Base-by-base conservation (phyloP, 768 basidiomycete species). In the Lactarius deliciosus region DNA sequence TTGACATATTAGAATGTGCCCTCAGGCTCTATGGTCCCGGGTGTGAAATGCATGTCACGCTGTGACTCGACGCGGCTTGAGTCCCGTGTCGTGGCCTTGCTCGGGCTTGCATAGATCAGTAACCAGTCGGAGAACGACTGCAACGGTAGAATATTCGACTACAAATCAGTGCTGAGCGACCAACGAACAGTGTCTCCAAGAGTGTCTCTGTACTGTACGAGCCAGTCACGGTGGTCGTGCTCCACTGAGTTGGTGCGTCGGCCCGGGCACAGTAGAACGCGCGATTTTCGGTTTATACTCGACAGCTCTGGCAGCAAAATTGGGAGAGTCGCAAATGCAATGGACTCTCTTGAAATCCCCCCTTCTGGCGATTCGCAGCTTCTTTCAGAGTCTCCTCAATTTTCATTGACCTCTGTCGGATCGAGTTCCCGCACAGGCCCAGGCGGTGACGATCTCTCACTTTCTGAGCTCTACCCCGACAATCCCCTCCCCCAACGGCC, bases 381-480 rank as follows among this genome's bases (percentile, higher is more conserved):
- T 16, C 77, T 86, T 47, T 82, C 81, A 11, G 81, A 84, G 69
- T 81, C 83, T 0, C 77, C 80, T 6, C 76, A 78, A 57, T 75
- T 76, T 45, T 56, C 62, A 5, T 65, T 71, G 57, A 56, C 64
- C 13, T 71, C 75, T 30, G 71, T 72, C 15, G 72, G 77, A 53
- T 73, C 75, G 7, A 70, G 66, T 54, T 76, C 74, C 13, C 71
- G 76, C 64, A 70, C 80, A 2, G 82, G 79, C 6, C 80, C 76
- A 20, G 79, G 79, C 18, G 79, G 79, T 40, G 47, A 50, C 10
- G 47, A 50, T 85, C 85, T 86, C 3, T 86, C 85, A 7, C 74
- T 86, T 55, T 85, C 85, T 1, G 85, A 86, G 66, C 79, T 86
- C 5, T 85, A 82, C 20, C 71, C 84, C 45, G 72, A 76, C 57